phyloP scores from a whole-genome alignment of 176 grass and related monocot species.

The Typha latifolia region DNA sequence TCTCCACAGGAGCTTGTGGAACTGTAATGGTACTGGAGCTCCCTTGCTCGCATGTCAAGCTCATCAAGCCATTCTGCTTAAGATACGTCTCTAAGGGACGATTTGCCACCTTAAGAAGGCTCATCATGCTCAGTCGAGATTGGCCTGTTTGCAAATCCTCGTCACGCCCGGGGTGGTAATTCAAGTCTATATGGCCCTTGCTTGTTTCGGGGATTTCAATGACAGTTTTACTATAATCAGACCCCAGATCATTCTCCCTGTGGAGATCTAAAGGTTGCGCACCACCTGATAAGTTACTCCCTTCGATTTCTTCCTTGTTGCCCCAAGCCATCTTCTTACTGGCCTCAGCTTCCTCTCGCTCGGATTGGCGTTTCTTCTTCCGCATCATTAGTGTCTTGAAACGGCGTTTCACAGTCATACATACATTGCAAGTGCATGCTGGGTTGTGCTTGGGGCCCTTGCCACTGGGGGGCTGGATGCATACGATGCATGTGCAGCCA shows the following conservation, averaged over 20 bases:
- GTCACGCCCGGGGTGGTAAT: conserved; percentile 38
- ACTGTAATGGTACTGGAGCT: conserved; percentile 32
- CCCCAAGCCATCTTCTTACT: conserved; percentile 58
- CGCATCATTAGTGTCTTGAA: conserved; percentile 98
- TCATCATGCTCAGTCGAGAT: conserved; percentile 56
- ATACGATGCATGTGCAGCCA: conserved; percentile 95
- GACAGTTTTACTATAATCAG: conserved; percentile 9
- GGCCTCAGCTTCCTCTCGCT: conserved; percentile 72
- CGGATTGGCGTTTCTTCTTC: conserved; percentile 90
- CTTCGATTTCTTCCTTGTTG: conserved; percentile 67
- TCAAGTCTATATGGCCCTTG: conserved; percentile 82
- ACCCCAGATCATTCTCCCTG: conserved; percentile 34
- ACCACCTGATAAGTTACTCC: conserved; percentile 51
- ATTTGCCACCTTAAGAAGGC: conserved; percentile 65
- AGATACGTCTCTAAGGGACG: conserved; percentile 77
- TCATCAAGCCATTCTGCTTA: conserved; percentile 65
- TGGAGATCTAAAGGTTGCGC: conserved; percentile 35
- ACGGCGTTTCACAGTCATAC: conserved; percentile 83
- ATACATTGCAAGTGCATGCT: conserved; percentile 88
- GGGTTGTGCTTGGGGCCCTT: conserved; percentile 94
- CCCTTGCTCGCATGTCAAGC: conserved; percentile 50
- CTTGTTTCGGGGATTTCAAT: conserved; percentile 36
- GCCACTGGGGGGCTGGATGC: conserved; percentile 95
- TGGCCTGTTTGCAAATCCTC: conserved; percentile 28
- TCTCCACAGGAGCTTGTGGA: conserved; percentile 28